phyloP scores from a whole-genome alignment of 768 basidiomycete genomes.

The Rhizopogon rudus region DNA sequence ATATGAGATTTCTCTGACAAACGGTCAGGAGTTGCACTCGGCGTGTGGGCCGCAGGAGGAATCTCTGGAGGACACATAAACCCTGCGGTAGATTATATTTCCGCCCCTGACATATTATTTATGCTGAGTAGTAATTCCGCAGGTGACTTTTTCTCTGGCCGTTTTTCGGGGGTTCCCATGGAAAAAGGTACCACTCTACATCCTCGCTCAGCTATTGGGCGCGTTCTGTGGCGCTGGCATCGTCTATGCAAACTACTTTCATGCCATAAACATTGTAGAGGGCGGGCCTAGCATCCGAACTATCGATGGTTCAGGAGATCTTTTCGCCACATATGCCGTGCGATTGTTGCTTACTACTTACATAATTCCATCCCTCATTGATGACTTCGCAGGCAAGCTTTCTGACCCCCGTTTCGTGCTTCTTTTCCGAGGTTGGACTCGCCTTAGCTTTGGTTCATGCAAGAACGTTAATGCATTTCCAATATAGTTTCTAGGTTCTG shows the following conservation, averaged over 20 bases:
- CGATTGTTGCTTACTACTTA: conserved; percentile 10
- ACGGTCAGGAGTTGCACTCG: conserved; percentile 47
- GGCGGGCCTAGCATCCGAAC: conserved; percentile 53
- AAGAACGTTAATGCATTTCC: not conserved
- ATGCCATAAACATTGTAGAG: conserved; percentile 62
- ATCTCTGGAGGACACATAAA: conserved; percentile 77
- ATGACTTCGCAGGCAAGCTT: conserved; percentile 29
- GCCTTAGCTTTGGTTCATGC: not conserved
- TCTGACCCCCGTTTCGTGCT: conserved; percentile 38
- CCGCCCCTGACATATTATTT: not conserved
- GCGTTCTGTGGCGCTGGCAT: conserved; percentile 52
- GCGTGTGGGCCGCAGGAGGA: conserved; percentile 62
- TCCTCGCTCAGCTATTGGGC: conserved; percentile 60
- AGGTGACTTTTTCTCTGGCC: conserved; percentile 70
- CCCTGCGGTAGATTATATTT: conserved; percentile 46
- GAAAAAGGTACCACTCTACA: conserved; percentile 72
- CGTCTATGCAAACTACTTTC: conserved; percentile 61
- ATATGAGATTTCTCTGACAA: not conserved
- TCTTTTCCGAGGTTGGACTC: conserved; percentile 38
- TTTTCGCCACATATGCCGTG: conserved; percentile 63
- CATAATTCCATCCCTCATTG: conserved; percentile 7
- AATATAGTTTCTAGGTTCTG: conserved; percentile 48
- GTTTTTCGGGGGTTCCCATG: conserved; percentile 72
- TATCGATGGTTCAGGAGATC: conserved; percentile 46
- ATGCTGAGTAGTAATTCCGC: conserved; percentile 1